Conservation (phyloP, 2,329 filamentous ascomycete genomes). For the Beauveria varroae region DNA sequence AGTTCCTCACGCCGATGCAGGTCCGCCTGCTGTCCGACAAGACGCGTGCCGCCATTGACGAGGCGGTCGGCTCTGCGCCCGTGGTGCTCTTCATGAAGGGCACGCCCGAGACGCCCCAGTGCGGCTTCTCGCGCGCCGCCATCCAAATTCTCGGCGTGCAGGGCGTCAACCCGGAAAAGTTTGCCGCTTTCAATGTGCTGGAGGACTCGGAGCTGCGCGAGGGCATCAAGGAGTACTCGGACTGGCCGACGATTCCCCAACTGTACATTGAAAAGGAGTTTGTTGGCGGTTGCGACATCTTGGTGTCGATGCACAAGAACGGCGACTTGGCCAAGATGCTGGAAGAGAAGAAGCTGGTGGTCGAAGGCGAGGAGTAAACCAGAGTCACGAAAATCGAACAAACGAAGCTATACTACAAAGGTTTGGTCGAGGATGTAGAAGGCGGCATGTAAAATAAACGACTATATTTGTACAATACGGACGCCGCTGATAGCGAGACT, state of each 20-base stretch:
- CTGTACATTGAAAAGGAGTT: slow-evolving; percentile 95
- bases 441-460: background rate
- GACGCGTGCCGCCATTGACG: slow-evolving; percentile 78
- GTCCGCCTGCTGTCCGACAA: slow-evolving; percentile 71
- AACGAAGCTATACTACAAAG: background rate
- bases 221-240: slow-evolving; percentile 98
- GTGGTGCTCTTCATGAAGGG: slow-evolving; percentile 99
- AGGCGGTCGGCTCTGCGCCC: slow-evolving; percentile 77
- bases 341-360: slow-evolving; percentile 83
- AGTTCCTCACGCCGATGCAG: slow-evolving; percentile 28
- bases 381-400: background rate
- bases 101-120: slow-evolving; percentile 90
- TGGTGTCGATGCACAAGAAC: slow-evolving; percentile 95
- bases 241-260: slow-evolving; percentile 98
- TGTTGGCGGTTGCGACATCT: slow-evolving; percentile 92
- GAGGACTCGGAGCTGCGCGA: slow-evolving; percentile 81
- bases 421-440: background rate
- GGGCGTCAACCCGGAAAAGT: slow-evolving; percentile 90
- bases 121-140: slow-evolving; percentile 88
- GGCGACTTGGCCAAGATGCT: slow-evolving; percentile 87
- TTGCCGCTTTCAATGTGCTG: slow-evolving; percentile 95
- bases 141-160: slow-evolving; percentile 94
- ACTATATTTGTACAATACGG: slow-evolving; percentile 6
- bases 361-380: slow-evolving; percentile 41
- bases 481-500: background rate